Base-by-base conservation (phyloP, 2,329 filamentous ascomycete genomes). In the Fusarium poae region DNA sequence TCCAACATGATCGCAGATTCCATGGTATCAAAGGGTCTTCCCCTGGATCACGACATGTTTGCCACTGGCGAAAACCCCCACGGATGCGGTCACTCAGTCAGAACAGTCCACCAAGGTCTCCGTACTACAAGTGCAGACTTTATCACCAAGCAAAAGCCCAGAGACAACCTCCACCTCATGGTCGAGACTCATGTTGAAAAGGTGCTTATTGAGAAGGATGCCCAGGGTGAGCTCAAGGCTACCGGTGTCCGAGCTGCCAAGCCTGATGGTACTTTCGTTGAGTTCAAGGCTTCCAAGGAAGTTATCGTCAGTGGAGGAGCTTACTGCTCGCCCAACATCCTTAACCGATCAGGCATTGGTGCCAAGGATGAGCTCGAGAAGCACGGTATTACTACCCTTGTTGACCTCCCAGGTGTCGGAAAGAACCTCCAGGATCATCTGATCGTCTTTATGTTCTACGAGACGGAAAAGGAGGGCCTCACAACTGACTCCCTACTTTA, bases 381-480 rank as follows among this genome's bases (percentile, higher is more conserved):
- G 57, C 75, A 82, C 35, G 77, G 75, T 11, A 84, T 86, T 40
- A 48, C 76, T 5, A 80, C 79, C 30, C 67, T 79, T 7, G 76
- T 85, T 0, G 77, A 85, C 16, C 75, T 81, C 1, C 82, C 82
- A 1, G 83, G 83, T 2, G 84, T 86, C 1, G 84, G 84, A 9
- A 82, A 83, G 72, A 85, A 85, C 52, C 77, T 85, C 3, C 80
- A 84, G 72, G 83, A 85, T 66, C 83, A 86, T 30, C 25, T 74
- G 80, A 85, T 85, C 27, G 80, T 83, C 46, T 88, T 89, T 74
- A 85, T 86, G 55, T 90, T 87, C 75, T 90, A 90, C 74, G 85
- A 89, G 76, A 84, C 86, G 4, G 81, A 80, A 15, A 79, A 83
- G 53, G 75, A 80, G 21, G 82, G 82, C 4, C 69, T 88, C 16